Conservation (phyloP, 768 basidiomycete species). For the Postia placenta region DNA sequence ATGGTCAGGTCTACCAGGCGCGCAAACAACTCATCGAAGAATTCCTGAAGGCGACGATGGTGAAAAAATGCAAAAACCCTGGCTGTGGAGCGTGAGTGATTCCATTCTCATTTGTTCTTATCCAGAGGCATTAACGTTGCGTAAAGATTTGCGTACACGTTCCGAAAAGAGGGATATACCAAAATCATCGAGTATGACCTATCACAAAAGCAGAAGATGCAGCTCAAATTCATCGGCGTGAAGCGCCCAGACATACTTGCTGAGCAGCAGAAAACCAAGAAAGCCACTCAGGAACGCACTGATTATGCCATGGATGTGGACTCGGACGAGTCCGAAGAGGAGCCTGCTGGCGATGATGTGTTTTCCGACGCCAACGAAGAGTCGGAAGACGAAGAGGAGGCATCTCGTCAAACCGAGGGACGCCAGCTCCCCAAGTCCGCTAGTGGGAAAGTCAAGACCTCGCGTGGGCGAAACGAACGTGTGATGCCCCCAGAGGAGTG, state of each 20-base stretch:
- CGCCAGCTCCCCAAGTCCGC: conserved; percentile 60
- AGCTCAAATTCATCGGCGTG: conserved; percentile 43
- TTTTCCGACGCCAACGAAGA: conserved; percentile 43
- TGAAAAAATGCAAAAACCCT: conserved; percentile 69
- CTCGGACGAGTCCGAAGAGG: conserved; percentile 46
- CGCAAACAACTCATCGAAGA: conserved; percentile 79
- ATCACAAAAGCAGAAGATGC: conserved; percentile 66
- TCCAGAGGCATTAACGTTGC: not conserved
- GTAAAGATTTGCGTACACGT: conserved; percentile 54
- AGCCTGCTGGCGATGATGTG: conserved; percentile 40
- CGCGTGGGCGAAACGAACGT: conserved; percentile 82
- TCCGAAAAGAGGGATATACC: conserved; percentile 89
- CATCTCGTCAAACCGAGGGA: conserved; percentile 9
- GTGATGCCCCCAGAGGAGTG: conserved; percentile 90
- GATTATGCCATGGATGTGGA: conserved; percentile 23
- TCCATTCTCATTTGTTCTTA: not conserved
- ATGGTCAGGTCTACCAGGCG: conserved; percentile 78
- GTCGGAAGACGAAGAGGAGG: conserved; percentile 28
- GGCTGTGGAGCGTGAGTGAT: conserved; percentile 67
- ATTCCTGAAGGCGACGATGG: conserved; percentile 64
- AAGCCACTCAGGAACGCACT: not conserved
- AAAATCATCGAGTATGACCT: conserved; percentile 95
- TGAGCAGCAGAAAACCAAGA: conserved; percentile 29
- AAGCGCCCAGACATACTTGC: conserved; percentile 76
- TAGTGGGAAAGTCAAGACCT: conserved; percentile 71